Evolutionary conservation across 495 filamentous ascomycete genomes (phyloP), one percentile per base, ranked within the genome.

Genomic region (Penicillium waksmanii): DNA sequence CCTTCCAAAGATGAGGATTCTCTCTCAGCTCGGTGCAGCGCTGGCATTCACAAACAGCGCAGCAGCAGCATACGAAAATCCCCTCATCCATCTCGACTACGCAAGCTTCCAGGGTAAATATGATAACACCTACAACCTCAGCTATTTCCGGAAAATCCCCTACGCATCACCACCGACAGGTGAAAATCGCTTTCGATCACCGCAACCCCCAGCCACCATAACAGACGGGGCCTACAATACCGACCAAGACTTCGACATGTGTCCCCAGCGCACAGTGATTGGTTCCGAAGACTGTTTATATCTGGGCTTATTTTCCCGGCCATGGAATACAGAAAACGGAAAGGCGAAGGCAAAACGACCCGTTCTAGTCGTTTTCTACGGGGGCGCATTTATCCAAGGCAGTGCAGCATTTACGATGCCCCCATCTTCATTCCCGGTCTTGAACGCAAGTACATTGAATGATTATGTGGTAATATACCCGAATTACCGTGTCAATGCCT

Each of bases 251-350:
- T 87, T 84, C 55, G 78, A 85, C 56, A 81, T 84, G 77, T 86
- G 83, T 56, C 80, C 82, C 9, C 82, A 87, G 65, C 71, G 80
- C 59, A 81, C 78, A 3, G 75, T 77, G 19, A 89, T 86, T 49
- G 86, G 85, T 2, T 79, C 78, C 13, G 85, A 88, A 68, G 85
- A 88, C 61, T 87, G 85, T 66, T 69, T 87, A 4, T 87, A 86
- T 53, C 72, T 88, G 3, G 80, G 79, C 10, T 67, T 87, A 0
- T 87, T 85, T 67, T 80, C 83, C 3, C 78, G 83, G 1, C 84
- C 84, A 7, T 87, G 84, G 84, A 50, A 57, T 49, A 56, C 62
- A 8, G 2, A 62, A 66, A 12, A 58, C 72, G 50, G 55, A 70
- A 17, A 77, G 70, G 33, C 15, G 6, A 38, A 12, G 11, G 10